Base-by-base conservation (phyloP, 169 alveolate genomes). In the Theileria annulata region DNA sequence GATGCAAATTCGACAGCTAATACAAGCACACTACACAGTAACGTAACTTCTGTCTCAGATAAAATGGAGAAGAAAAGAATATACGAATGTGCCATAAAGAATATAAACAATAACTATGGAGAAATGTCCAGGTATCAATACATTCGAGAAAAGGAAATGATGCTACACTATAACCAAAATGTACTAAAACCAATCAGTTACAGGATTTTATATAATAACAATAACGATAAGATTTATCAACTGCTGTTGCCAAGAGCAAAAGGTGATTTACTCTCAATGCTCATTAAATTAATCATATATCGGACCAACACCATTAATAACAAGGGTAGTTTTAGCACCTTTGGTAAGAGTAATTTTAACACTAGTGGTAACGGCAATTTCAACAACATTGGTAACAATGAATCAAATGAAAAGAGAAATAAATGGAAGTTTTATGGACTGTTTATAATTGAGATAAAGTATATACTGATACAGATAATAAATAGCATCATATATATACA, bases 201-300 rank as follows among this genome's bases (percentile, higher is more conserved):
- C 42, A 51, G 91, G 48, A 35, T 51, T 33, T 21, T 48, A 33
- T 54, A 58, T 42, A 76, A 31, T 31, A 9, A 21, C 13, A 76
- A 83, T 17, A 86, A 85, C 31, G 23, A 66, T 75, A 78, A 77
- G 47, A 58, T 75, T 42, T 90, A 86, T 66, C 92, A 90, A 72
- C 75, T 90, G 60, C 87, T 90, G 54, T 73, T 90, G 89, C 94
- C 91, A 21, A 87, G 89, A 37, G 94, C 94, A 35, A 79, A 80
- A 79, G 94, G 94, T 2, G 94, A 90, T 75, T 70, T 90, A 15
- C 64, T 70, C 13, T 69, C 70, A 17, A 83, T 83, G 90, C 75
- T 83, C 62, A 83, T 69, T 75, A 25, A 47, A 2, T 59, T 83
- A 12, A 70, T 76, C 4, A 70, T 27, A 25, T 42, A 76, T 25